Evolutionary conservation across 129 eudicot genomes (phyloP).

Genomic region (Mikania micrantha): DNA sequence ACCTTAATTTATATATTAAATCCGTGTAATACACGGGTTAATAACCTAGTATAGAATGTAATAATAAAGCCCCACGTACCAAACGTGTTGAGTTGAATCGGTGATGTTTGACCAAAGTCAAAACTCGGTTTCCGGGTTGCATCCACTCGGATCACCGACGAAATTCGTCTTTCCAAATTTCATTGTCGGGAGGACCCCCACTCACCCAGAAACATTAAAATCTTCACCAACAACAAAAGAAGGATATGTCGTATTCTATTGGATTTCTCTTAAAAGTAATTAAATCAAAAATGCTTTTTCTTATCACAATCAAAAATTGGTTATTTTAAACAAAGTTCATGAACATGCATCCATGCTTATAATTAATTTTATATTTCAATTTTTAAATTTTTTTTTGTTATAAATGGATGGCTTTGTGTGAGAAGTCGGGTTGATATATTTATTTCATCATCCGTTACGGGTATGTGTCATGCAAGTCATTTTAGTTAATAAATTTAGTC

Average conservation of each 20-base stretch:
- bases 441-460: no score
- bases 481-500: no score
- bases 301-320: background rate
- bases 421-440: no score
- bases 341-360: background rate
- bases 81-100: slow-evolving; percentile 16
- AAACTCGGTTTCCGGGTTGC: slow-evolving; percentile 1
- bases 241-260: background rate
- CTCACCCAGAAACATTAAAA: slow-evolving; percentile 19
- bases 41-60: no score
- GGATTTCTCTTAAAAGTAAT: background rate
- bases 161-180: slow-evolving; percentile 8
- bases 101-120: slow-evolving; percentile 12
- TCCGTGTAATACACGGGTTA: no score
- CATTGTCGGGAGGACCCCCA: slow-evolving; percentile 26
- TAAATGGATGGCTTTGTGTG: no score
- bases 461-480: no score
- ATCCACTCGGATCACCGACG: slow-evolving; percentile 34
- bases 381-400: background rate
- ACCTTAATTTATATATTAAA: no score
- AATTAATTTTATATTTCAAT: no score
- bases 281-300: background rate
- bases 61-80: slow-evolving; percentile 21
- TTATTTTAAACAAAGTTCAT: background rate
- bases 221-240: slow-evolving; percentile 13